These are phyloP conservation scores for Chaetothyriales sp. DNA, from an alignment of 2,329 filamentous ascomycete species.

Conservation along the genomic window DNA sequence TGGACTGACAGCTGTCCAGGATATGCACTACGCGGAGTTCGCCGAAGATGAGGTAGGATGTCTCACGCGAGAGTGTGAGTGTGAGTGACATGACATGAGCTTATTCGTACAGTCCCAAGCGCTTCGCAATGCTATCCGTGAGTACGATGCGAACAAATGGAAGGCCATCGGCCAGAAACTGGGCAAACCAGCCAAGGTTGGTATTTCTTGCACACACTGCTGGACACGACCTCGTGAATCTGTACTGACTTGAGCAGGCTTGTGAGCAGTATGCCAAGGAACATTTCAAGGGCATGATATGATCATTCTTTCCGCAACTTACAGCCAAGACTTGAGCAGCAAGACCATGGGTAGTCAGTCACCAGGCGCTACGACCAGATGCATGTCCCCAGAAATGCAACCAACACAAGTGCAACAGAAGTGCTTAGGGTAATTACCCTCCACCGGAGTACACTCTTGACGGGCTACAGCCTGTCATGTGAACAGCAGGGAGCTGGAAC, in stretches of 20 bases:
- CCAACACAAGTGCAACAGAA: background rate
- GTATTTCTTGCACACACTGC: constrained; percentile 12
- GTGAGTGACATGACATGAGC: background rate
- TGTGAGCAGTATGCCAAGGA: constrained; percentile 94
- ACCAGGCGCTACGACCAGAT: background rate
- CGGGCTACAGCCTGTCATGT: background rate
- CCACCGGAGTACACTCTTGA: background rate
- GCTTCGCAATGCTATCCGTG: constrained; percentile 85
- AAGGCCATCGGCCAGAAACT: constrained; percentile 94
- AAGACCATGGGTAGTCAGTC: background rate
- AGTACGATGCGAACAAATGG: constrained; percentile 98
- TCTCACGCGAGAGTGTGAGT: background rate
- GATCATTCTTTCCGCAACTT: background rate
- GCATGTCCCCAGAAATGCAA: background rate
- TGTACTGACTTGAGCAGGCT: constrained; percentile 35
- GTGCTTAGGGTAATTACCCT: background rate
- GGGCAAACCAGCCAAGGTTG: constrained; percentile 88
- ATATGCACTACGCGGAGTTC: constrained; percentile 99
- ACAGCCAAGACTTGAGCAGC: background rate
- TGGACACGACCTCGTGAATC: background rate
- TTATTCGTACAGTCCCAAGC: constrained; percentile 24
- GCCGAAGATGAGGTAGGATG: constrained; percentile 72
- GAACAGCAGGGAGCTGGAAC: too few relatives aligned
- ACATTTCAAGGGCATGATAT: constrained; percentile 48
- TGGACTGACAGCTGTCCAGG: constrained; percentile 37